Percentiles rank a stretch among this genome's conserved stretches.
Evolutionary conservation across 768 basidiomycete genomes (phyloP).

Genomic region (Pleurotus djamor): DNA sequence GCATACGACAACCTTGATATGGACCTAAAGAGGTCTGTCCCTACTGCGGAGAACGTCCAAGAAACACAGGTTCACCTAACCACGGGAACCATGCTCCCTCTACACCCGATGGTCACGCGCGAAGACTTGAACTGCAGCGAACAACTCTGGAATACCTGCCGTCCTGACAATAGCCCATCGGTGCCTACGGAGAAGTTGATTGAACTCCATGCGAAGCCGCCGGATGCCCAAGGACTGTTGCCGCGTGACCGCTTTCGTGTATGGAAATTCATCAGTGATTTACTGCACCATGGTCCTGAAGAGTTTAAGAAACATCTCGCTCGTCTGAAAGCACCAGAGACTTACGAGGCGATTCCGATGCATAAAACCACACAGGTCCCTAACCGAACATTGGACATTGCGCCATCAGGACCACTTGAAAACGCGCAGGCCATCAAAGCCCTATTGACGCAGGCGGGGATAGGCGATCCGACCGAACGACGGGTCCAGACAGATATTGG

Average conservation of each 20-base stretch:
- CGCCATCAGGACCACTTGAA: slow-evolving; percentile 6
- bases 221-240: slow-evolving; percentile 6
- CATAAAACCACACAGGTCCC: slow-evolving; percentile 8
- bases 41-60: slow-evolving; percentile 11
- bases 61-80: slow-evolving; percentile 15
- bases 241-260: slow-evolving; percentile 12
- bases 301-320: slow-evolving; percentile 10
- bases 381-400: slow-evolving; percentile 7
- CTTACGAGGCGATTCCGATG: slow-evolving; percentile 11
- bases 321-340: slow-evolving; percentile 6
- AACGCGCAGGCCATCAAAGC: slow-evolving; percentile 11
- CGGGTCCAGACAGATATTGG: too few species aligned
- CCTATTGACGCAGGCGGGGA: not conserved
- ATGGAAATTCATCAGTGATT: slow-evolving; percentile 13
- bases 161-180: not conserved
- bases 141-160: slow-evolving; percentile 6
- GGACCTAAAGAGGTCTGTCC: slow-evolving; percentile 9
- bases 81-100: slow-evolving; percentile 10
- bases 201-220: slow-evolving; percentile 3
- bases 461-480: too few species aligned
- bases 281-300: slow-evolving; percentile 13
- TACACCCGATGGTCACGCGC: slow-evolving; percentile 11
- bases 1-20: slow-evolving; percentile 18
- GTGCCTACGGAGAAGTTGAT: too few species aligned
- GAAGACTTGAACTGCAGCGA: slow-evolving; percentile 2